Base-by-base conservation (phyloP, 495 filamentous ascomycete genomes). In the Aspergillus olivimuriae region DNA sequence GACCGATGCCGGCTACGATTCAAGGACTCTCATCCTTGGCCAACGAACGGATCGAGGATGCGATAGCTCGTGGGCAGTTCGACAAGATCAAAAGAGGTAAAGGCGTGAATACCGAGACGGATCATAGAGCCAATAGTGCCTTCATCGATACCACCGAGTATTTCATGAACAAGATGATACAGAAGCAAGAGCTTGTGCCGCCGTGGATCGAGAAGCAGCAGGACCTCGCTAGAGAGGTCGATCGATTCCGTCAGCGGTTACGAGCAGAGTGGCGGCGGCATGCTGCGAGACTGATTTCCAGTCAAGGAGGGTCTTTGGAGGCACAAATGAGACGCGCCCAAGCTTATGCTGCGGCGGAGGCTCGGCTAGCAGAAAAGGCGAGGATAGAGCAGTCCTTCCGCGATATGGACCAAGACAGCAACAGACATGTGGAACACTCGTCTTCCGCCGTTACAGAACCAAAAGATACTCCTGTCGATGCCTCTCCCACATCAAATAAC, bases 121-220 rank as follows among this genome's bases (percentile, higher is more conserved):
- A 95, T 57, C 69, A 88, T 39, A 82, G 87, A 54, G 86, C 86
- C 2, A 83, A 82, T 48, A 92, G 82, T 55, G 89, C 94, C 0
- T 98, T 92, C 58, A 75, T 97, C 24, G 89, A 97, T 59, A 97
- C 92, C 1, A 97, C 94, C 0, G 91, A 95, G 63, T 96, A 95
- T 59, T 87, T 97, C 52, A 83, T 98, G 82, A 98, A 98, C 61
- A 94, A 94, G 66, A 96, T 97, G 58, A 96, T 98, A 48, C 84
- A 96, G 66, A 84, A 86, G 43, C 92, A 98, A 60, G 92, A 74
- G 37, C 74, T 77, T 43, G 70, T 70, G 21, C 72, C 60, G 34
- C 74, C 66, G 4, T 76, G 62, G 94, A 96, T 98, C 37, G 92
- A 97, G 62, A 97, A 96, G 58, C 92, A 98, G 61, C 92, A 96